These are phyloP conservation scores for Pyricularia grisea DNA, from an alignment of 2,329 filamentous ascomycete species.

Conservation along the genomic window DNA sequence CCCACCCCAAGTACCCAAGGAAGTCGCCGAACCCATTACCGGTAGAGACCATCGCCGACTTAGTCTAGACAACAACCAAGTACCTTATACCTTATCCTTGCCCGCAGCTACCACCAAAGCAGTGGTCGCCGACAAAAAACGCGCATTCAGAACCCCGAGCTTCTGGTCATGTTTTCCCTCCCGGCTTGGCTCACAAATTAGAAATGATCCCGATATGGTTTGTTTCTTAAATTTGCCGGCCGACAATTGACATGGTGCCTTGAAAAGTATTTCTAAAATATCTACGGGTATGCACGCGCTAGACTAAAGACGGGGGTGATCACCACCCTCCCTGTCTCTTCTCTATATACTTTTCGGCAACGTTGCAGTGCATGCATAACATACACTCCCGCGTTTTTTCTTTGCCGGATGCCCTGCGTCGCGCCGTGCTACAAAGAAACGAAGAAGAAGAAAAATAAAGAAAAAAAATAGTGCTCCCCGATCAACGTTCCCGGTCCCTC, in stretches of 20 bases:
- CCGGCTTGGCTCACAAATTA: neutral
- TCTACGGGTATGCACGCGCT: neutral
- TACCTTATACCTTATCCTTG: neutral
- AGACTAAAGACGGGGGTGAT: neutral
- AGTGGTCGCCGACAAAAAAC: neutral
- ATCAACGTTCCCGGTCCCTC: constrained; percentile 1
- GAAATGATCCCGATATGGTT: neutral
- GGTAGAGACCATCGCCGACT: neutral
- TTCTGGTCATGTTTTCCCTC: neutral
- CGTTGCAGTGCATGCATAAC: neutral
- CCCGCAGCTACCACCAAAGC: neutral
- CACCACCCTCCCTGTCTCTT: neutral
- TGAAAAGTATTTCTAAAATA: neutral
- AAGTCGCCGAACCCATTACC: neutral
- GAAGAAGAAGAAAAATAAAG: neutral
- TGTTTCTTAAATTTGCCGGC: neutral
- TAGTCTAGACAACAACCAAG: neutral
- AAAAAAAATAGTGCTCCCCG: neutral
- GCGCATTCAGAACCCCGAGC: neutral
- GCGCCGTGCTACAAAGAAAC: neutral
- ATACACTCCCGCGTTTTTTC: neutral
- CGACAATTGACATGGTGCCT: neutral
- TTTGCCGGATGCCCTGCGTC: neutral
- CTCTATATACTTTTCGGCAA: neutral
- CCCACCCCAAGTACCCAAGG: neutral